Conservation (phyloP, 148 eudicot genomes). For the Suaeda aralocaspica region DNA sequence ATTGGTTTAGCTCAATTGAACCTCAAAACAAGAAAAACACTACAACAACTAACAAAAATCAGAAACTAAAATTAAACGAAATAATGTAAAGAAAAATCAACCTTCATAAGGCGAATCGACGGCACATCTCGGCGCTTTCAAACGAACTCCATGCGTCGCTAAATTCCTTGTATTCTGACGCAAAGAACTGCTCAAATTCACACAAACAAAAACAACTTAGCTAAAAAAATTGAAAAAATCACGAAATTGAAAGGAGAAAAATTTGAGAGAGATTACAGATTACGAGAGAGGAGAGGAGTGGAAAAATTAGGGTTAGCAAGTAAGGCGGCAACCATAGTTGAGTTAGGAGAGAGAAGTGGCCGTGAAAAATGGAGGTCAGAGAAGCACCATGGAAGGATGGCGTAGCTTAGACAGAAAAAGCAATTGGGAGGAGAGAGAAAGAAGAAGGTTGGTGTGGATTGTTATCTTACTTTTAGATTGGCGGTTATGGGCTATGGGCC, state of each 20-base stretch:
- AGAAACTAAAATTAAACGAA: not conserved
- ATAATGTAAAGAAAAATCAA: not conserved
- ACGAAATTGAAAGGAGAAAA: not conserved
- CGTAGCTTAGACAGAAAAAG: not conserved
- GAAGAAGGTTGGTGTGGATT: not conserved
- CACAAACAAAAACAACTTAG: not conserved
- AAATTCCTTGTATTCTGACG: slow-evolving; percentile 33
- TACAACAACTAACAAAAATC: not conserved
- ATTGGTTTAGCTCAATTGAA: not conserved
- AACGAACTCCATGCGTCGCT: slow-evolving; percentile 18
- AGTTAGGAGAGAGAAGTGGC: not conserved
- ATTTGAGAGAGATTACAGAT: slow-evolving; percentile 37
- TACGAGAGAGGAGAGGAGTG: slow-evolving; percentile 38
- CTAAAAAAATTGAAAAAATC: not conserved
- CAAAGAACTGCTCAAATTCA: slow-evolving; percentile 31
- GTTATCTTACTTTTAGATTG: not conserved
- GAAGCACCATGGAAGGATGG: slow-evolving; percentile 19
- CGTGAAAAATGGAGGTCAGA: not conserved
- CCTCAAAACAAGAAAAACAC: not conserved
- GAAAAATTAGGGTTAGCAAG: slow-evolving; percentile 50
- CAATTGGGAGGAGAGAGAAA: not conserved
- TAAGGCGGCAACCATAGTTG: slow-evolving; percentile 46
- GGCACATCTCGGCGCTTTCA: slow-evolving; percentile 41
- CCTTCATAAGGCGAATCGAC: slow-evolving; percentile 64
- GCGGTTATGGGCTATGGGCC: not conserved